phyloP scores from a whole-genome alignment of 2,329 filamentous ascomycete genomes.

The Trichophyton benhamiae region DNA sequence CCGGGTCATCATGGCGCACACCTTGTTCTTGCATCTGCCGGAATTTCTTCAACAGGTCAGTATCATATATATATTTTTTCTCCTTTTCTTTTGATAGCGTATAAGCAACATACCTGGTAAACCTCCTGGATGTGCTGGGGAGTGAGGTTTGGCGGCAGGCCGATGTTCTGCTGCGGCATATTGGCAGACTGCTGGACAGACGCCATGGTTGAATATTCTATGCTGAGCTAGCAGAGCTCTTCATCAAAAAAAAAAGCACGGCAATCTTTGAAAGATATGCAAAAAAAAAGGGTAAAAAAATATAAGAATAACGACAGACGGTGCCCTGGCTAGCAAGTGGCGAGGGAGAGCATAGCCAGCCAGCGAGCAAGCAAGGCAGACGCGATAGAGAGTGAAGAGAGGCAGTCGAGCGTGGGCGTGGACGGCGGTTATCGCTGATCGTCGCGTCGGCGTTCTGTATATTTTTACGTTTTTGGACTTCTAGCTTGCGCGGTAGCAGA shows the following conservation, averaged over 20 bases:
- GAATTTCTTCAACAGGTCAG: constrained; percentile 52
- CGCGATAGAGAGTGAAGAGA: neutral
- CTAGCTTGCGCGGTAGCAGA: neutral
- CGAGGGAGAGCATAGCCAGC: neutral
- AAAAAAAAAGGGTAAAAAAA: too few species aligned
- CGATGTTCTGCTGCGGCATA: constrained; percentile 52
- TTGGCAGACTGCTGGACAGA: constrained; percentile 35
- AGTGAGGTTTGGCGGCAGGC: constrained; percentile 55
- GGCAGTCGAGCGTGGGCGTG: neutral
- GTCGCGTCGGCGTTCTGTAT: neutral
- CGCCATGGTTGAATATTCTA: constrained; percentile 39
- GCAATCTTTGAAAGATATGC: neutral
- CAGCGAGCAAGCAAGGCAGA: neutral
- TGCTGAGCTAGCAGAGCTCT: neutral
- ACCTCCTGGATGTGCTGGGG: constrained; percentile 68
- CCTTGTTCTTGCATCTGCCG: constrained; percentile 79
- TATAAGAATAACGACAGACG: neutral
- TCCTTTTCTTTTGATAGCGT: too few species aligned
- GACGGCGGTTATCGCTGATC: neutral
- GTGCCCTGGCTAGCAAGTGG: neutral
- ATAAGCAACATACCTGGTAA: constrained; percentile 34
- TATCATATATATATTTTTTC: neutral
- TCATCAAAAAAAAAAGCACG: neutral
- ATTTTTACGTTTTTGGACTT: neutral
- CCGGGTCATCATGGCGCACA: constrained; percentile 68